Base-by-base conservation (phyloP, 805 yeast genomes). In the Saturnispora bothae region DNA sequence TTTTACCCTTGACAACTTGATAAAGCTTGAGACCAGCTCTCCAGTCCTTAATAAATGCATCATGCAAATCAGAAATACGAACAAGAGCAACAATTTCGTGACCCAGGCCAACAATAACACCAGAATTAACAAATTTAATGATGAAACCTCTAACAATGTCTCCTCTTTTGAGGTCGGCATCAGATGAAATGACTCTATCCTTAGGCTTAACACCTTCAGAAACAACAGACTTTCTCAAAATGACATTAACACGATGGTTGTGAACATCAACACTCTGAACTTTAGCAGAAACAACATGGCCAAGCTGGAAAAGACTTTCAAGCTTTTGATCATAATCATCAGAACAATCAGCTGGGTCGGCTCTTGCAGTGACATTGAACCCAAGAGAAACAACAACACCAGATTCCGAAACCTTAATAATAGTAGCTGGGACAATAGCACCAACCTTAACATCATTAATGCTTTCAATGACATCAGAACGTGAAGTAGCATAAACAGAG, bases 11-110 rank as follows among this genome's bases (percentile, higher is more conserved):
- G 8, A 89, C 85, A 12, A 71, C 63, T 61, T 88, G 94, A 56
- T 81, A 76, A 20, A 74, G 68, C 45, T 69, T 68, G 69, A 69
- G 84, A 45, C 67, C 71, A 45, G 76, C 76, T 64, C 83, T 83
- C 97, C 97, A 89, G 42, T 89, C 94, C 50, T 79, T 81, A 53
- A 85, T 62, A 50, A 64, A 83, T 1, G 80, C 66, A 50, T 89
- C 97, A 9, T 94, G 83, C 21, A 89, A 64, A 54, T 88, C 88
- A 31, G 80, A 60, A 35, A 85, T 76, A 51, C 84, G 78, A 20
- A 84, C 92, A 51, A 89, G 75, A 2, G 88, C 96, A 48, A 73
- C 73, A 19, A 83, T 64, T 1, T 68, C 63, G 45, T 82, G 70
- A 30, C 92, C 85, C 46, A 89, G 62, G 16, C 82, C 68, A 35